Conservation (phyloP, 148 eudicot genomes). For the Vaccinium darrowii region DNA sequence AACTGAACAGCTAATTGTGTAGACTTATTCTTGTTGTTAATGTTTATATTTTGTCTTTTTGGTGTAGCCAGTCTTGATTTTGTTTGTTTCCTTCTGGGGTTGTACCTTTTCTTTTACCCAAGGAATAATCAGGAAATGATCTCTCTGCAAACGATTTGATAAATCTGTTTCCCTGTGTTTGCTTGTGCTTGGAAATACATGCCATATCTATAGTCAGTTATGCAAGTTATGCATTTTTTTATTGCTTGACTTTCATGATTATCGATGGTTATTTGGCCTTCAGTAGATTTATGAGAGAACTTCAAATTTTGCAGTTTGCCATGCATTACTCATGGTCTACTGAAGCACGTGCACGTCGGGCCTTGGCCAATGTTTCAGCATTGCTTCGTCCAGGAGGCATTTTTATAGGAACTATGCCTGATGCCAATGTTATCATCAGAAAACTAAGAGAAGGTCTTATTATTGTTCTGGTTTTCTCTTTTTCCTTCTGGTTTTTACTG, state of each 20-base stretch:
- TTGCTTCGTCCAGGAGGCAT: slow-evolving; percentile 97
- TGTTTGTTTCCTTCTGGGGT: neutral
- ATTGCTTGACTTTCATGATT: neutral
- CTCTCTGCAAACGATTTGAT: neutral
- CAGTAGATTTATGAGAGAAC: neutral
- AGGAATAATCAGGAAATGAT: neutral
- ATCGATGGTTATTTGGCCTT: neutral
- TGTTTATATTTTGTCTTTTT: neutral
- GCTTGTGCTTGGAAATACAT: slow-evolving; percentile 1
- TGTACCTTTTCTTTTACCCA: neutral
- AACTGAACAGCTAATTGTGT: neutral
- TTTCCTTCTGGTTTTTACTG: neutral
- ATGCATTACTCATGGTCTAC: slow-evolving; percentile 99
- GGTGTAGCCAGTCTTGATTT: neutral
- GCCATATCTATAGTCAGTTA: neutral
- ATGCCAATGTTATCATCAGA: slow-evolving; percentile 92
- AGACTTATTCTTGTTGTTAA: neutral
- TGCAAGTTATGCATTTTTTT: slow-evolving; percentile 2
- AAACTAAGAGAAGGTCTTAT: slow-evolving; percentile 81
- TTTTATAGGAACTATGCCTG: slow-evolving; percentile 98
- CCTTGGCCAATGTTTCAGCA: slow-evolving; percentile 93
- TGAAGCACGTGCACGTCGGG: slow-evolving; percentile 96
- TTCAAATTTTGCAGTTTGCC: slow-evolving; percentile 73
- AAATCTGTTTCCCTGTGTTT: neutral
- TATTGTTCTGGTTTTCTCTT: neutral